A percentile compares a stretch with the other conserved stretches of the same genome.
These are phyloP conservation scores for Lentinula detonsa DNA, from an alignment of 768 basidiomycete genomes.

Conservation along the genomic window DNA sequence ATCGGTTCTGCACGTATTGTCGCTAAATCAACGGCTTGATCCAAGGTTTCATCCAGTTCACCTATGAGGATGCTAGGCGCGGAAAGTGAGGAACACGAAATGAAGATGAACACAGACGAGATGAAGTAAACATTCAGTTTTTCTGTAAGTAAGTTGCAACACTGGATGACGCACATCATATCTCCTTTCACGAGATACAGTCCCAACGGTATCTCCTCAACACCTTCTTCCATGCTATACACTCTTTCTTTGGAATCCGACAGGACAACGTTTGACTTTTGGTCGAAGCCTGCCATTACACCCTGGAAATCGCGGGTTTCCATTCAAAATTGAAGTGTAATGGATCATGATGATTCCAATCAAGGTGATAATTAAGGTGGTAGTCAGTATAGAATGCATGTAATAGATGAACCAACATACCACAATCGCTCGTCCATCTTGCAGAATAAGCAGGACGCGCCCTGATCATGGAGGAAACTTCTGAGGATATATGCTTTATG, in stretches of 20 bases:
- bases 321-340: not conserved
- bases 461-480: slow-evolving; percentile 33
- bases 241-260: slow-evolving; percentile 92
- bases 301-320: slow-evolving; percentile 46
- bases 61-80: slow-evolving; percentile 63
- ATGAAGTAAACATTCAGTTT: not conserved
- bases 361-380: not conserved
- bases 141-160: not conserved
- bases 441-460: slow-evolving; percentile 88
- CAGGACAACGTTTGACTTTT: slow-evolving; percentile 93
- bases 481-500: not conserved
- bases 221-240: slow-evolving; percentile 85
- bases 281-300: slow-evolving; percentile 86
- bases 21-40: slow-evolving; percentile 66
- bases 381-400: not conserved
- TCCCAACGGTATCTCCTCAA: slow-evolving; percentile 91
- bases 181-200: slow-evolving; percentile 98
- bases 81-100: slow-evolving; percentile 4
- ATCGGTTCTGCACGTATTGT: slow-evolving; percentile 86
- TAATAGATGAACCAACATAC: slow-evolving; percentile 40
- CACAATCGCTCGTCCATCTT: slow-evolving; percentile 93
- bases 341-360: not conserved
- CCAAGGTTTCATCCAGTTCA: slow-evolving; percentile 80
- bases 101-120: not conserved
- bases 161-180: slow-evolving; percentile 74